Evolutionary conservation across 2,329 filamentous ascomycete genomes (phyloP).

Genomic region (Fusarium oligoseptatum): DNA sequence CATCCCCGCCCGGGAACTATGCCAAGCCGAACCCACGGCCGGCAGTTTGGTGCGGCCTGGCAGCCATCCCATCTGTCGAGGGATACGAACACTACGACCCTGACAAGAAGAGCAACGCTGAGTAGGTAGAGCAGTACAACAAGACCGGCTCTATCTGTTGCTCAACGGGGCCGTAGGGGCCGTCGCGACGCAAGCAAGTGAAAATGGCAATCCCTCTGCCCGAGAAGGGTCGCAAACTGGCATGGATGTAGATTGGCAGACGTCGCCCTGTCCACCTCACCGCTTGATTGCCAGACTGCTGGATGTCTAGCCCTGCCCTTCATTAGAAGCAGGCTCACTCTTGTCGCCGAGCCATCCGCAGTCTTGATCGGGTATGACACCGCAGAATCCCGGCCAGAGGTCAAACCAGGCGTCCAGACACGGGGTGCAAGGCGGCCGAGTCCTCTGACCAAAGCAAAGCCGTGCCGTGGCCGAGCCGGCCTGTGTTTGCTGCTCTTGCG

Average conservation of each 20-base stretch:
- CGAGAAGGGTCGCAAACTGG: constrained; percentile 8
- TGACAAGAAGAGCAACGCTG: neutral
- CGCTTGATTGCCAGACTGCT: constrained; percentile 25
- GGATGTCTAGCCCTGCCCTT: neutral
- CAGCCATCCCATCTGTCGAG: constrained; percentile 7
- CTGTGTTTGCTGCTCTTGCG: constrained; percentile 20
- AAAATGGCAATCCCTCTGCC: constrained; percentile 29
- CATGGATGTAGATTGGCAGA: constrained; percentile 20
- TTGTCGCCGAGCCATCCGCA: constrained; percentile 20
- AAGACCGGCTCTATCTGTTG: constrained; percentile 12
- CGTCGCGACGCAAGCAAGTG: constrained; percentile 27
- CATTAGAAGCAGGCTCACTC: constrained; percentile 5
- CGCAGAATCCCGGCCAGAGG: constrained; percentile 10
- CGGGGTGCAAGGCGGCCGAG: constrained; percentile 14
- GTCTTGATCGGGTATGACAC: constrained; percentile 16
- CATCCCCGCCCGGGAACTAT: constrained; percentile 7
- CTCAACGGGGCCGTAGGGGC: constrained; percentile 17
- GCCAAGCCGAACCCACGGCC: neutral
- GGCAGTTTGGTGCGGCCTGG: constrained; percentile 16
- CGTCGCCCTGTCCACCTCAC: constrained; percentile 27
- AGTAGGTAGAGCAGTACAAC: constrained; percentile 6
- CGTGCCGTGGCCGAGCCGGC: constrained; percentile 27
- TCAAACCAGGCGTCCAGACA: constrained; percentile 15
- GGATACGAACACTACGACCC: constrained; percentile 8
- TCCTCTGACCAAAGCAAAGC: constrained; percentile 17